Evolutionary conservation across 495 filamentous ascomycete species (phyloP), one percentile per base, ranked within the genome.

Genomic region (Penicillium pulvis): DNA sequence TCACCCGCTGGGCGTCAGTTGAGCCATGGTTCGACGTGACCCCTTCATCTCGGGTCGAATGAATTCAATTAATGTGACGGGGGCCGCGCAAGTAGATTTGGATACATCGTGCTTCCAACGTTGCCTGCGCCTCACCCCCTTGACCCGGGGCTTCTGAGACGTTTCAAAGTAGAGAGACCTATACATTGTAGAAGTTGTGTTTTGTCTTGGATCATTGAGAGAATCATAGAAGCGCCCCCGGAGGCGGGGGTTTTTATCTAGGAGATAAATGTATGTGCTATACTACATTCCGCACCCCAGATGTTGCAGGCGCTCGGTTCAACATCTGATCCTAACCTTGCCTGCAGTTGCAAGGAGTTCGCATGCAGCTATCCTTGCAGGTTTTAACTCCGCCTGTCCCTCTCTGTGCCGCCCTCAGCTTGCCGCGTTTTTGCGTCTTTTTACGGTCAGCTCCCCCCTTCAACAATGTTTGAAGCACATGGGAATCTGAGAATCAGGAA

Each of bases 311-410:
- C 60, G 63, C 64, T 69, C 61, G 61, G 64, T 55, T 63, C 63
- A 66, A 57, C 53, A 20, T 67, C 43, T 47, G 57, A 60, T 61
- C 61, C 61, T 59, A 57, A 31, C 53, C 64, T 55, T 58, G 53
- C 58, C 63, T 63, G 63, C 58, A 62, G 17, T 62, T 58, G 55
- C 52, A 61, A 69, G 66, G 66, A 69, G 64, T 58, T 60, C 50
- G 49, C 57, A 69, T 62, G 62, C 62, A 64, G 51, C 39, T 45
- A 62, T 59, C 66, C 66, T 65, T 67, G 64, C 66, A 68, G 65
- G 19, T 26, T 36, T 23, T 42, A 23, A 19, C 35, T n/a, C 19
- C 11, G 28, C 4, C 43, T 26, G 17, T 19, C 51, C 17, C 35
- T 50, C 55, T 23, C 16, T 10, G 28, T 20, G 14, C 19, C 24